phyloP scores from a whole-genome alignment of 2,329 filamentous ascomycete species.

The Alternaria ventricosa region DNA sequence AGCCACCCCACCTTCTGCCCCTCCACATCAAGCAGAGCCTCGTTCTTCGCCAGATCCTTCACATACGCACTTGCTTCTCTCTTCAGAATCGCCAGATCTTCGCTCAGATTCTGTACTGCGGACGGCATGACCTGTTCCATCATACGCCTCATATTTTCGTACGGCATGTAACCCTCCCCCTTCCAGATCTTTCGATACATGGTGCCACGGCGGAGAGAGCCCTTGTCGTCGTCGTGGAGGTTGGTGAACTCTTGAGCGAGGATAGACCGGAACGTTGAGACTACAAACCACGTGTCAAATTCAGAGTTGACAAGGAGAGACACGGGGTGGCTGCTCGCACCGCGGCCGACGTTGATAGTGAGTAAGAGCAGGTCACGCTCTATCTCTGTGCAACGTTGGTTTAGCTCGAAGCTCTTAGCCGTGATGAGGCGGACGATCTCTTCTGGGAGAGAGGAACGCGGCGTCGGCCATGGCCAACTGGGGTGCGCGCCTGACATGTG shows the following conservation, averaged over 20 bases:
- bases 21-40: slow-evolving; percentile 40
- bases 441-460: slow-evolving; percentile 6
- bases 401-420: slow-evolving; percentile 21
- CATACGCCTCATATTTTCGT: slow-evolving; percentile 26
- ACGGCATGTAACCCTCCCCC: slow-evolving; percentile 35
- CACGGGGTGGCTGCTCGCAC: background rate
- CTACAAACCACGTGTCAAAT: slow-evolving; percentile 34
- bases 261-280: slow-evolving; percentile 43
- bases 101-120: slow-evolving; percentile 22
- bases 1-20: slow-evolving; percentile 39
- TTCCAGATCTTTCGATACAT: slow-evolving; percentile 43
- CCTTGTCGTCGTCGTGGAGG: slow-evolving; percentile 1
- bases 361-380: slow-evolving; percentile 36
- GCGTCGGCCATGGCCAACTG: slow-evolving; percentile 26
- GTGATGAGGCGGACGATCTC: slow-evolving; percentile 20
- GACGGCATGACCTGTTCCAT: slow-evolving; percentile 21
- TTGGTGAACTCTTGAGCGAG: slow-evolving; percentile 26
- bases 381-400: slow-evolving; percentile 12
- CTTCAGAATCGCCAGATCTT: slow-evolving; percentile 38
- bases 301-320: background rate
- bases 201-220: slow-evolving; percentile 19
- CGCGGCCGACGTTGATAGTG: slow-evolving; percentile 16
- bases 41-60: slow-evolving; percentile 22
- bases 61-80: slow-evolving; percentile 26
- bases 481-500: slow-evolving; percentile 45